Evolutionary conservation across 2,329 filamentous ascomycete genomes (phyloP), one percentile per base, ranked within the genome.

Genomic region (Lecanicillium sp.): DNA sequence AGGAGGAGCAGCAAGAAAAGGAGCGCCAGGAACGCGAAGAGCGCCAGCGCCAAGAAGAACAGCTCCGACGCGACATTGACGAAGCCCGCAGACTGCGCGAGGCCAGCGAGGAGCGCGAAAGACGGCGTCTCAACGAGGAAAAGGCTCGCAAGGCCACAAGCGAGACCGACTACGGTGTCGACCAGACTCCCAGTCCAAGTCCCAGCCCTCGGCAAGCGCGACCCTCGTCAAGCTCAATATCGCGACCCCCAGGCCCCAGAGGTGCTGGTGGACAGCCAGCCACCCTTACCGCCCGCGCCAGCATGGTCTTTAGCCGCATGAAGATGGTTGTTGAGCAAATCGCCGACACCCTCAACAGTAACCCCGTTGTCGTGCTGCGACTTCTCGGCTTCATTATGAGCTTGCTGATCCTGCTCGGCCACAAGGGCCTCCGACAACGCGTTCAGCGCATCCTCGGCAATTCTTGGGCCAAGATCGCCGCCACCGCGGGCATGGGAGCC

Each of bases 401-500:
- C 2, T 75, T 98, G 52, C 61, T 94, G 24, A 67, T 91, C 53
- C 79, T 93, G 54, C 72, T 96, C 51, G 85, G 87, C 50, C 78
- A 87, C 58, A 77, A 79, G 58, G 84, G 86, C 60, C 71, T 95
- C 12, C 79, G 90, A 33, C 83, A 94, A 55, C 78, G 86, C 54
- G 66, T 96, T 29, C 77, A 82, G 62, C 76, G 83, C 48, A 71
- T 90, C 30, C 61, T 94, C 36, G 78, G 77, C 32, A 72, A 77
- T 23, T 82, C 81, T 9, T 95, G 89, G 89, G 78, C 79, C 47
- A 96, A 95, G 69, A 71, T 95, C 33, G 82, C 79, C 62, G 77
- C 82, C 38, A 97, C 93, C 0, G 84, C 91, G 4, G 90, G 90
- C 2, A 97, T 97, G 91, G 93, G 91, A 2, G 87, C 94, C 54